Evolutionary conservation across 2,329 filamentous ascomycete species (phyloP).

Genomic region (Xylogone sp.): DNA sequence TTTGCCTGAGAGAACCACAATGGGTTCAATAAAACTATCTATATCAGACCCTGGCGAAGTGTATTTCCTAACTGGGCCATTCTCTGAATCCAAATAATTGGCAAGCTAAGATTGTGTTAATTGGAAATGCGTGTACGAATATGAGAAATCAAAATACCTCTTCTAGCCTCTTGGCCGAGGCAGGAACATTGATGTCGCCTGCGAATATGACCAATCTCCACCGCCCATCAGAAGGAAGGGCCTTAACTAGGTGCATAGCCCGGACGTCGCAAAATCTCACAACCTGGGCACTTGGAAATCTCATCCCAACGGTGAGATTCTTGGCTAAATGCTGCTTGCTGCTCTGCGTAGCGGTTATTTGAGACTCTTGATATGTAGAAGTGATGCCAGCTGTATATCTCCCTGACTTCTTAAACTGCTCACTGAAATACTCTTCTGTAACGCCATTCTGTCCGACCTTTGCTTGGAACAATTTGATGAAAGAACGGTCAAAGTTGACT

Average conservation of each 20-base stretch:
- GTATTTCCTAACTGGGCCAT: conserved; percentile 38
- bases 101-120: conserved; percentile 26
- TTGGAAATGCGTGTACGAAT: not conserved
- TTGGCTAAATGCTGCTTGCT: conserved; percentile 35
- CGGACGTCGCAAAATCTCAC: conserved; percentile 57
- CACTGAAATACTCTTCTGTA: conserved; percentile 46
- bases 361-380: conserved; percentile 48
- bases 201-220: conserved; percentile 49
- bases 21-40: conserved; percentile 53
- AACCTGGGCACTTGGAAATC: conserved; percentile 55
- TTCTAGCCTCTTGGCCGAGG: conserved; percentile 27
- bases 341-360: conserved; percentile 35
- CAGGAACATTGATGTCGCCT: conserved; percentile 35
- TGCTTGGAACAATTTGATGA: conserved; percentile 48
- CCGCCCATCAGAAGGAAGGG: conserved; percentile 47
- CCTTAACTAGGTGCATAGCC: conserved; percentile 45
- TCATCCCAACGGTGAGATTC: conserved; percentile 46
- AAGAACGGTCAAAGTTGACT: conserved; percentile 56
- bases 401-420: conserved; percentile 54
- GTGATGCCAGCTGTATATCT: conserved; percentile 59
- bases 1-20: conserved; percentile 49
- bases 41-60: conserved; percentile 39
- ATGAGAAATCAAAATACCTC: conserved; percentile 28
- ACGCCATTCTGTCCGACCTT: conserved; percentile 33
- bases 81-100: conserved; percentile 33